Percentiles rank a stretch among this genome's conserved stretches.
These are phyloP conservation scores for Podaxis pistillaris DNA, from an alignment of 768 basidiomycete genomes.

Conservation along the genomic window DNA sequence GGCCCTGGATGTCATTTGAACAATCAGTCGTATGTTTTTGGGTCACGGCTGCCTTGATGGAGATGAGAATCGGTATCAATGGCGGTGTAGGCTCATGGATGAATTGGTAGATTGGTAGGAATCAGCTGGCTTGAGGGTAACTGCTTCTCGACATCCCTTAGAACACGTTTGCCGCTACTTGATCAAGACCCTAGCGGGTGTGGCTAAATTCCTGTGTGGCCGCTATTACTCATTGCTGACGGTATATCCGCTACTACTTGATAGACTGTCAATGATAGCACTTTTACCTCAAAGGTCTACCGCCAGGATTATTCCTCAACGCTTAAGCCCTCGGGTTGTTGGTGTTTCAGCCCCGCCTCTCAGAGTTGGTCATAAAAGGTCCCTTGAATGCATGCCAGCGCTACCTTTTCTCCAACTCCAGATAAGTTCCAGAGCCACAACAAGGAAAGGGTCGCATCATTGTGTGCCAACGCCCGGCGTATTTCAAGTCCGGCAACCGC, in stretches of 20 bases:
- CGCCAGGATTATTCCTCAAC: neutral
- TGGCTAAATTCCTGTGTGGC: neutral
- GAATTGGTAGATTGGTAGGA: neutral
- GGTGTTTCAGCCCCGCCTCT: too few relatives aligned
- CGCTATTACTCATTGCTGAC: neutral
- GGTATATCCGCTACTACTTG: neutral
- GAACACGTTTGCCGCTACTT: neutral
- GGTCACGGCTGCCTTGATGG: neutral
- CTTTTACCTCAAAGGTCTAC: neutral
- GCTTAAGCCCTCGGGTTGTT: neutral
- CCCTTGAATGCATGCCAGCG: too few relatives aligned
- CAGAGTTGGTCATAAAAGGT: too few relatives aligned
- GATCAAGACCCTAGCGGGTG: neutral
- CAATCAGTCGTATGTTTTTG: neutral
- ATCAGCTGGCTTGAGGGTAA: neutral
- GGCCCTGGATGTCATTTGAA: slow-evolving; percentile 2
- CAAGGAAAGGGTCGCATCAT: too few relatives aligned
- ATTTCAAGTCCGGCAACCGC: too few relatives aligned
- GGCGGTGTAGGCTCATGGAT: neutral
- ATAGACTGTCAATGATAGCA: neutral
- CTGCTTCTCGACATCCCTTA: neutral
- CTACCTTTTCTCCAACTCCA: too few relatives aligned
- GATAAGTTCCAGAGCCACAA: too few relatives aligned
- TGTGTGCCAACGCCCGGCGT: too few relatives aligned
- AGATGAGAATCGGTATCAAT: neutral